Evolutionary conservation across 208 protist genomes (phyloP).

Genomic region (Wallacemonas sp.): DNA sequence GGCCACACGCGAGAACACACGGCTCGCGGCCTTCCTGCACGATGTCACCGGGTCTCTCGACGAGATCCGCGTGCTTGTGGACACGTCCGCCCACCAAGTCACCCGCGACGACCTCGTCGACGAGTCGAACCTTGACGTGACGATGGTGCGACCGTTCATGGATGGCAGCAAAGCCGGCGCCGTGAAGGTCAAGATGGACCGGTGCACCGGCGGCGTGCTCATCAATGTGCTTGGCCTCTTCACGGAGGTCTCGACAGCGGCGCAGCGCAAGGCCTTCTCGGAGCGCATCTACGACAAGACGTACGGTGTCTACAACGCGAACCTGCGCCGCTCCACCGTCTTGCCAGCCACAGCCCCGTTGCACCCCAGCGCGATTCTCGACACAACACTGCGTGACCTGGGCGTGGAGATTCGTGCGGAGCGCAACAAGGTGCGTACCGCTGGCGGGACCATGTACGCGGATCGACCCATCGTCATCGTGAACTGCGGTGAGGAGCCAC

Average conservation of each 20-base stretch:
- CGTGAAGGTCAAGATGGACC: constrained; percentile 35
- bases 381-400: not conserved
- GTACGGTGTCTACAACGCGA: constrained; percentile 14
- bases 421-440: constrained; percentile 2
- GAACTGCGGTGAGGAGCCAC: constrained; percentile 42
- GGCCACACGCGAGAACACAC: not conserved
- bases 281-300: constrained; percentile 32
- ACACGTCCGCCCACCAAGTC: constrained; percentile 1
- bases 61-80: not conserved
- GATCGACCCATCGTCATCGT: constrained; percentile 31
- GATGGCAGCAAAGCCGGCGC: constrained; percentile 38
- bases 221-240: constrained; percentile 45
- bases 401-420: not conserved
- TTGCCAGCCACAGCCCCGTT: constrained; percentile 6
- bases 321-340: constrained; percentile 3
- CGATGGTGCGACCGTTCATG: constrained; percentile 26
- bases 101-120: not conserved
- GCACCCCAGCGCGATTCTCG: not conserved
- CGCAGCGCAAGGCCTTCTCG: constrained; percentile 55
- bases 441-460: constrained; percentile 10
- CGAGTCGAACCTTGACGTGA: not conserved
- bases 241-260: constrained; percentile 29
- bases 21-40: not conserved
- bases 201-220: constrained; percentile 20
- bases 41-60: constrained; percentile 1